These are phyloP conservation scores for Aspergillus caelatus DNA, from an alignment of 2,329 filamentous ascomycete species.

Conservation along the genomic window DNA sequence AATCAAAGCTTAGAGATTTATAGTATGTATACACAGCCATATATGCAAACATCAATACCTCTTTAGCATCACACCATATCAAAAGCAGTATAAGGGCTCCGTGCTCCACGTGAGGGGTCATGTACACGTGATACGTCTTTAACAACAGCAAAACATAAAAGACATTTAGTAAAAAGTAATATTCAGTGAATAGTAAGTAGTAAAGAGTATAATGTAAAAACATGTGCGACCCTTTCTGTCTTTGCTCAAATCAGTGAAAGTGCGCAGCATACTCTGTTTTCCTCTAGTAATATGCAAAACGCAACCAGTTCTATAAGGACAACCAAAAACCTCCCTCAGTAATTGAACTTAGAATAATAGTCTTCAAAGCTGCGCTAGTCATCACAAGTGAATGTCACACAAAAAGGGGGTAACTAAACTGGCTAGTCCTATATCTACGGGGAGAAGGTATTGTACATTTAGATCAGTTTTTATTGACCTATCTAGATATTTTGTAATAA, in stretches of 20 bases:
- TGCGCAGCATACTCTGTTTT: not conserved
- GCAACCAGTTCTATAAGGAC: not conserved
- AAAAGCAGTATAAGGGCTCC: not conserved
- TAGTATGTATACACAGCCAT: not conserved
- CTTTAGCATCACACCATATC: not conserved
- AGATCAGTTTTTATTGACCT: slow-evolving; percentile 1
- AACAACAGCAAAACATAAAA: not conserved
- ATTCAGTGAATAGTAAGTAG: not conserved
- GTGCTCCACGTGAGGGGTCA: not conserved
- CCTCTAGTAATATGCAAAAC: no score
- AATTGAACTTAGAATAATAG: not conserved
- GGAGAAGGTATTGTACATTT: not conserved
- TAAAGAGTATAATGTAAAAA: not conserved
- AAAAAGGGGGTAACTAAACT: not conserved
- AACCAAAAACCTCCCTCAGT: not conserved
- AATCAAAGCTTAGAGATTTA: not conserved
- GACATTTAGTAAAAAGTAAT: not conserved
- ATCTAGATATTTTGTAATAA: not conserved
- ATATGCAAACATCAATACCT: not conserved
- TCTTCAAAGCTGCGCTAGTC: not conserved
- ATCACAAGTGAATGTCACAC: not conserved
- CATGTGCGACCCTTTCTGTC: not conserved
- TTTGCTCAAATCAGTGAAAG: not conserved
- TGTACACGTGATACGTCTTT: not conserved
- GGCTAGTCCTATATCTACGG: not conserved